Percentiles rank a stretch among this genome's conserved stretches.
phyloP scores from a whole-genome alignment of 2,329 filamentous ascomycete species.

The Aspergillus pseudoglaucus region DNA sequence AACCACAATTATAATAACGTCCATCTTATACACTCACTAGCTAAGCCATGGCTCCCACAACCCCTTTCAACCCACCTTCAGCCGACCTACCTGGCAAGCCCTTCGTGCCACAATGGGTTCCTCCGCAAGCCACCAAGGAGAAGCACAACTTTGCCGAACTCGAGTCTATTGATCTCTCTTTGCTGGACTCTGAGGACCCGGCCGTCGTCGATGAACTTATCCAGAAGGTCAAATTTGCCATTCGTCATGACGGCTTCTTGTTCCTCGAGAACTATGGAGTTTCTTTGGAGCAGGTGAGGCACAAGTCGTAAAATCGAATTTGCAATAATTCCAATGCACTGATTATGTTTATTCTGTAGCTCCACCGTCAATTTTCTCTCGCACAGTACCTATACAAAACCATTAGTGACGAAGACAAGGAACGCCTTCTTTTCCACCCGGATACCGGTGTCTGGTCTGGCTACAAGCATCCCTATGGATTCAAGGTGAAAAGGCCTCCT shows the following conservation, averaged over 20 bases:
- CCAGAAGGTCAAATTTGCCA: constrained; percentile 37
- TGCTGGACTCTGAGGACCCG: constrained; percentile 39
- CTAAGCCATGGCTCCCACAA: constrained; percentile 18
- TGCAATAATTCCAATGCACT: too few species aligned
- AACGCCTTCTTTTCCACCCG: constrained; percentile 42
- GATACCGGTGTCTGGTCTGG: constrained; percentile 46
- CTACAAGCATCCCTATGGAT: constrained; percentile 45
- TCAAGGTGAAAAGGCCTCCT: constrained; percentile 29
- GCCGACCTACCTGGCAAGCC: constrained; percentile 36
- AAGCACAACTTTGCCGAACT: constrained; percentile 40
- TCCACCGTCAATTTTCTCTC: too few species aligned
- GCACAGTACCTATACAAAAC: too few species aligned
- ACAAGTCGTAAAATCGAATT: too few species aligned
- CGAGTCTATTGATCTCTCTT: constrained; percentile 39
- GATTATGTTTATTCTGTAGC: too few species aligned
- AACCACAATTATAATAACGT: too few species aligned
- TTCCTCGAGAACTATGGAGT: constrained; percentile 48
- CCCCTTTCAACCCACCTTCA: constrained; percentile 38
- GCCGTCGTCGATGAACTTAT: constrained; percentile 40
- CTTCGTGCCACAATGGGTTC: constrained; percentile 37
- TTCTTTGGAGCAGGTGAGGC: constrained; percentile 36
- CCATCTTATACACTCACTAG: neutral
- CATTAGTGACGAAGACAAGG: too few species aligned
- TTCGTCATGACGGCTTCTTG: constrained; percentile 41
- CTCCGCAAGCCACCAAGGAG: constrained; percentile 42